phyloP scores from a whole-genome alignment of 306 rosid species.

The Acacia melanoxylon region DNA sequence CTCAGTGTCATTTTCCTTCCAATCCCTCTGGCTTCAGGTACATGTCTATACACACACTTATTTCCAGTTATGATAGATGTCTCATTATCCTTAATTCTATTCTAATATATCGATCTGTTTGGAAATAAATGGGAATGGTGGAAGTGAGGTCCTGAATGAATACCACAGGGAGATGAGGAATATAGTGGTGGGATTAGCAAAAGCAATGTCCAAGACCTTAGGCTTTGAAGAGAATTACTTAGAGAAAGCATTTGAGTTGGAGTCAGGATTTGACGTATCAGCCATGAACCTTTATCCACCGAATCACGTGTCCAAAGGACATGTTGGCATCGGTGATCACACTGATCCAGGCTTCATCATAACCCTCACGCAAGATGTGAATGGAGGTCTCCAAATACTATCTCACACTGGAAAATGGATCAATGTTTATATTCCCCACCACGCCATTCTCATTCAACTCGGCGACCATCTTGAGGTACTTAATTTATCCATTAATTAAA shows the following conservation, averaged over 20 bases:
- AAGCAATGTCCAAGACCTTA: conserved; percentile 41
- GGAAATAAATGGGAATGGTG: neutral
- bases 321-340: conserved; percentile 43
- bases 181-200: conserved; percentile 39
- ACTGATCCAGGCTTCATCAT: conserved; percentile 60
- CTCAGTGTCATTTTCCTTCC: conserved; percentile 37
- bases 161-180: conserved; percentile 40
- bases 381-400: conserved; percentile 57
- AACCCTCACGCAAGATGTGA: conserved; percentile 51
- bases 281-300: conserved; percentile 60
- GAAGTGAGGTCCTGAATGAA: conserved; percentile 6
- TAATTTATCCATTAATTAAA: neutral
- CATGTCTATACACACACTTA: no score
- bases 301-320: conserved; percentile 25
- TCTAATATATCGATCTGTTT: no score
- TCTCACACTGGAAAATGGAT: conserved; percentile 56
- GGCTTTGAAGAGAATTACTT: conserved; percentile 56
- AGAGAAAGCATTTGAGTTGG: conserved; percentile 47
- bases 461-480: conserved; percentile 66
- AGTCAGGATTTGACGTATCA: conserved; percentile 53
- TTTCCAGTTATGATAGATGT: neutral
- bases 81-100: neutral
- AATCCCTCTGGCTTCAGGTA: conserved; percentile 42
- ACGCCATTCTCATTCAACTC: conserved; percentile 54
- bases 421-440: conserved; percentile 45